Evolutionary conservation across 495 filamentous ascomycete species (phyloP), one percentile per base, ranked within the genome.

Genomic region (Penicillium crystallinum): DNA sequence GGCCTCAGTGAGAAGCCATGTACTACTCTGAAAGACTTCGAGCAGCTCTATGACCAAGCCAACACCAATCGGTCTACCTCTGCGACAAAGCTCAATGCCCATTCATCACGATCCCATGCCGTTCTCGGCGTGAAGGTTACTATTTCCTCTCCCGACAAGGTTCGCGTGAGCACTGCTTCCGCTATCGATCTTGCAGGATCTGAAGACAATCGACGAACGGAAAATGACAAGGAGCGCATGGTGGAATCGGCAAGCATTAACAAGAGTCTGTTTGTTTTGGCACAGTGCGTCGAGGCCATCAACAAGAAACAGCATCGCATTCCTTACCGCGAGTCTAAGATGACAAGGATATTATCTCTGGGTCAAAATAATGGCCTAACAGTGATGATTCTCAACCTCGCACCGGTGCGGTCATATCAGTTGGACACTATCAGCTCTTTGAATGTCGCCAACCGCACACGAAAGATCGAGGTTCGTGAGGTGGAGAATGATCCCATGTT

Each of bases 241-340:
- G 79, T 95, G 2, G 93, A 98, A 67, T 96, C 90, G n/a, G 90
- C 91, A 2, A 95, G 90, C 64, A 98, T 98, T 75, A 98, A 98
- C 77, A 98, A 97, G 73, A 91, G 86, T 55, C 77, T 98, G 10
- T 98, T 98, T 59, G 91, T 96, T 27, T 74, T 98, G 25, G 90
- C 90, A 19, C 91, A 97, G 65, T 98, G 93, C 61, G 90, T 97
- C 38, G 93, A 98, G 69, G 93, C 93, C 12, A 98, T 98, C 57
- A 81, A 78, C 51, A 84, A 83, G 61, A 87, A 88, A 62, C 81
- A 86, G 45, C 80, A 80, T 45, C 82, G 93, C 19, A 92, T 97
- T 53, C 93, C 93, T 0, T 97, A 95, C 64, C 81, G 91, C 47
- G 93, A 98, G 66, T 89, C 85, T 21, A 98, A 97, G 74, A 97